Base-by-base conservation (phyloP, 768 basidiomycete genomes). In the Naematelia encephala region DNA sequence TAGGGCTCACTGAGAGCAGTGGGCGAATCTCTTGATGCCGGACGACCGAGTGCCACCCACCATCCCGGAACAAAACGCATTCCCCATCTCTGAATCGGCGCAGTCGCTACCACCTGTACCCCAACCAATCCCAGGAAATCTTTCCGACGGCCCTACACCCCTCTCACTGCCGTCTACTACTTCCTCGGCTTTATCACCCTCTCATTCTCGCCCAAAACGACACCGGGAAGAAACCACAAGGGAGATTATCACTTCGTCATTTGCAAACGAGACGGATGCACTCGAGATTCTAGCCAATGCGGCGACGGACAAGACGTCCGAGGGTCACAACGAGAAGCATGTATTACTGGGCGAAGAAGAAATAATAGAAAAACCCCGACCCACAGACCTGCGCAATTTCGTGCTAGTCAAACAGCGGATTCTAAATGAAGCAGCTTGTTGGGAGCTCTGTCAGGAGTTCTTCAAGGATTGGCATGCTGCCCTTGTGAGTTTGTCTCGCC, bases 201-300 rank as follows among this genome's bases (percentile, higher is more conserved):
- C 57, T 1, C 34, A 39, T 39, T 49, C 60, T 21, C 59, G 60
- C 2, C 23, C 58, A 0, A 62, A 63, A 34, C 55, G 56, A 28
- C 53, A 57, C 19, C 57, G 60, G 23, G 59, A 61, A 14, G 70
- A 71, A 29, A 67, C 60, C 2, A 68, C 74, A 4, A 57, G 72
- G 10, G 56, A 61, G 25, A 73, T 75, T 43, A 68, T 75, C 22
- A 64, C 67, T 47, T 68, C 74, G 4, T 68, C 63, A 43, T 69
- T 75, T 53, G 62, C 63, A 29, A 75, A 75, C 53, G 74, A 75
- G 63, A 70, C 65, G 48, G 74, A 75, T 55, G 74, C 74, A 2
- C 54, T 75, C 23, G 71, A 75, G 53, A 73, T 75, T 19, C 54
- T 75, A 28, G 74, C 72, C 12, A 66, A 67, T 59, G 74, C 74